Base-by-base conservation (phyloP, 2,329 filamentous ascomycete species). In the Trichoderma koningiopsis region DNA sequence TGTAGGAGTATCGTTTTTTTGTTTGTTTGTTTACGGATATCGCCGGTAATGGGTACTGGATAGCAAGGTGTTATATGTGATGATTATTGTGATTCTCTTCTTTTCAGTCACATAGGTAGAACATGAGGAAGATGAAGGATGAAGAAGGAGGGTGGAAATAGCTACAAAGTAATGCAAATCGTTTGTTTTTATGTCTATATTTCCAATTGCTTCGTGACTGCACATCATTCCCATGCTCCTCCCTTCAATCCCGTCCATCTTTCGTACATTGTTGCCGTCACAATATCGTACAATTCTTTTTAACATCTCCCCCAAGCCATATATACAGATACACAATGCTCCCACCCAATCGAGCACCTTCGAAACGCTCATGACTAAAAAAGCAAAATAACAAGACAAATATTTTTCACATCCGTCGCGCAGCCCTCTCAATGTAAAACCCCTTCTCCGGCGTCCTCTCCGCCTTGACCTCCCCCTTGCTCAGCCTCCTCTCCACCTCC, bases 361-460 rank as follows among this genome's bases (percentile, higher is more conserved):
- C 63, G n/a, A 43, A n/a, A n/a, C 61, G 57, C 11, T 57, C 11
- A 14, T 37, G 1, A n/a, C 7, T 7, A 5, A 22, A 35, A 14
- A 35, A 35, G 33, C 33, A 35, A 35, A 35, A 35, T 14, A 60
- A 11, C 2, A 19, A 27, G 65, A 71, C 24, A 57, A 53, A 10
- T 7, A 2, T 2, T 27, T 24, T 49, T 70, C 61, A 72, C 74
- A 70, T 71, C 72, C 76, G 72, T 71, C 71, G 73, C 71, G 76
- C 78, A 72, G 78, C 77, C 79, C 78, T 90, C 85, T 97, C 93
- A 70, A 97, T 77, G 75, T 89, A 95, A 76, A 94, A 97, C 1
- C 94, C 94, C 1, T 85, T 83, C 71, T 95, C 92, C 3, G 94
- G 93, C 79, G 86, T 89, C 79, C 94, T 83, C 81, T 87, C 84